A percentile compares a stretch with the other conserved stretches of the same genome.
Evolutionary conservation across 2,329 filamentous ascomycete species (phyloP).

Genomic region (Ilyonectria destructans): DNA sequence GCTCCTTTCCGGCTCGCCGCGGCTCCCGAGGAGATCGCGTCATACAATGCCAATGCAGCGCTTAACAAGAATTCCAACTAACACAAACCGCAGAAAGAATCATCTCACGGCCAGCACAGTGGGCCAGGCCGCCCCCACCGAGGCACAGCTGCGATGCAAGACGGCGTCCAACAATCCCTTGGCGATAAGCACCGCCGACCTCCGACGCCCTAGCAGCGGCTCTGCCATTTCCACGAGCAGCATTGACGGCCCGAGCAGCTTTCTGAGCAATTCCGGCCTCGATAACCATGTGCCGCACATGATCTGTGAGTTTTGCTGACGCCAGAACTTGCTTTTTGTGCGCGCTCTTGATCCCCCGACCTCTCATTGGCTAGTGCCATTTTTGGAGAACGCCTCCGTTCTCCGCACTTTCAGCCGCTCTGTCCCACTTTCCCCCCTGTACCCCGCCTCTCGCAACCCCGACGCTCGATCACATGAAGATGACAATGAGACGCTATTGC

Average conservation of each 20-base stretch:
- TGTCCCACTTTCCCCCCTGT: constrained; percentile 40
- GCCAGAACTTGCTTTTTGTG: constrained; percentile 41
- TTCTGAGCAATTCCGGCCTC: constrained; percentile 49
- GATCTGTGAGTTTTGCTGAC: constrained; percentile 61
- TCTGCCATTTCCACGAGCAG: constrained; percentile 54
- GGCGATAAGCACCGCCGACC: constrained; percentile 54
- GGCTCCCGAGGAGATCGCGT: constrained; percentile 30
- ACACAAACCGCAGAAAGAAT: constrained; percentile 60
- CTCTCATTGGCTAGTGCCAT: constrained; percentile 40
- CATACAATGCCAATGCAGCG: constrained; percentile 36
- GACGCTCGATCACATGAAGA: constrained; percentile 47
- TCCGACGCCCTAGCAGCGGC: constrained; percentile 57
- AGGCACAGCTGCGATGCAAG: constrained; percentile 63
- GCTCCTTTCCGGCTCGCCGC: constrained; percentile 23
- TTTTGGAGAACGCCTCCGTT: constrained; percentile 48
- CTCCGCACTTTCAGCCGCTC: constrained; percentile 50
- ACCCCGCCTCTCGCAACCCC: constrained; percentile 43
- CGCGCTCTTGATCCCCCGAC: constrained; percentile 18
- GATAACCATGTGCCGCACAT: constrained; percentile 65
- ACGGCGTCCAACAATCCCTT: constrained; percentile 51
- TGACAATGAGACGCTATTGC: constrained; percentile 37
- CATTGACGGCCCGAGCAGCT: constrained; percentile 47
- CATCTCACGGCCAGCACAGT: constrained; percentile 58
- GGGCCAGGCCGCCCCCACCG: constrained; percentile 57
- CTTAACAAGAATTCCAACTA: constrained; percentile 39